Evolutionary conservation across 208 protist species (phyloP).

Genomic region (Tritrichomonas musculus): DNA sequence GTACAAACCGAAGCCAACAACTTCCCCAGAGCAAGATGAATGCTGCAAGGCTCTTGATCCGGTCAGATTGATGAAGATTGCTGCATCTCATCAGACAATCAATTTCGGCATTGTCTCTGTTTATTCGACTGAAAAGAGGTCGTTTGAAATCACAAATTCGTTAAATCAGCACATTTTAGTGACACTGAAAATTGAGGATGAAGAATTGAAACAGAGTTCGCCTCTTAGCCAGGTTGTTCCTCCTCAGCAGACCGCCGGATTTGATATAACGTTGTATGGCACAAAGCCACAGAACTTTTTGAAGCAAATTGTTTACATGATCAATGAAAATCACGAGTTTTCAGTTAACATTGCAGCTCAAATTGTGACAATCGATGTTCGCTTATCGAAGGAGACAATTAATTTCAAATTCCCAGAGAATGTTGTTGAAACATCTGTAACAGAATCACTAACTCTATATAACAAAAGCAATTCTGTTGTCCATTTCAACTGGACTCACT

Average conservation of each 20-base stretch:
- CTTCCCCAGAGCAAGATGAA: neutral
- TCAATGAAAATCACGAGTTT: neutral
- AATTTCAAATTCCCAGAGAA: neutral
- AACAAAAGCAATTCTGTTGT: neutral
- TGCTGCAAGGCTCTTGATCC: neutral
- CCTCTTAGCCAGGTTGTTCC: neutral
- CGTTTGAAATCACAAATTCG: neutral
- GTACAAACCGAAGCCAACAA: neutral
- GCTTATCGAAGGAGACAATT: neutral
- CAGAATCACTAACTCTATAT: neutral
- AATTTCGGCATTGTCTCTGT: neutral
- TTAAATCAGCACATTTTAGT: neutral
- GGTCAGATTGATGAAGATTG: neutral
- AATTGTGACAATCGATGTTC: neutral
- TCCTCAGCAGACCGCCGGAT: neutral
- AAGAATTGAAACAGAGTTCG: neutral
- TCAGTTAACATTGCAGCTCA: neutral
- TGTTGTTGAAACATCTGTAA: neutral
- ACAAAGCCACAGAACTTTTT: neutral
- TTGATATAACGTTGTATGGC: neutral
- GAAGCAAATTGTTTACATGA: neutral
- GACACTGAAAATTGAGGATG: neutral
- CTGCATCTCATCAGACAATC: neutral
- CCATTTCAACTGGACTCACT: neutral
- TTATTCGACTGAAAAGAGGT: neutral